phyloP scores from a whole-genome alignment of 768 basidiomycete species.

The Leccinellum luteum region DNA sequence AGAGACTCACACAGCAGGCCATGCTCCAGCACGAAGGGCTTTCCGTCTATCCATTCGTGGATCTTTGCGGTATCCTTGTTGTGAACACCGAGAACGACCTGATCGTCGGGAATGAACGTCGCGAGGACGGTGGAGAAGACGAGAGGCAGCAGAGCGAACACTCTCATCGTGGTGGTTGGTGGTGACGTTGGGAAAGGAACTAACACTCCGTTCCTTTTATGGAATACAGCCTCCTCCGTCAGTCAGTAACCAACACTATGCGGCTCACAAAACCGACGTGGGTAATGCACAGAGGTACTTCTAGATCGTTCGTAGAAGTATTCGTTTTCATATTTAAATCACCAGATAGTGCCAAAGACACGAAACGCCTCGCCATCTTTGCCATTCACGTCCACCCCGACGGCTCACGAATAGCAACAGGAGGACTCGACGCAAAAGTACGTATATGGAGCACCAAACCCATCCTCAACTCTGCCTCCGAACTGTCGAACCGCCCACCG shows the following conservation, averaged over 20 bases:
- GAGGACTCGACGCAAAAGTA: constrained; percentile 92
- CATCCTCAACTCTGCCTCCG: constrained; percentile 73
- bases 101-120: constrained; percentile 39
- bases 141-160: constrained; percentile 33
- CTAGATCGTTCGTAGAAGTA: background rate
- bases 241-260: constrained; percentile 42
- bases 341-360: constrained; percentile 45
- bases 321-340: background rate
- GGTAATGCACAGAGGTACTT: constrained; percentile 72
- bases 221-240: background rate
- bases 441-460: constrained; percentile 98
- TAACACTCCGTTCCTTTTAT: background rate
- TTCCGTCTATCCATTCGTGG: constrained; percentile 64
- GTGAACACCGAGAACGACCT: constrained; percentile 39
- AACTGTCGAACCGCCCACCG: constrained; percentile 67
- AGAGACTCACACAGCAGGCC: constrained; percentile 62
- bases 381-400: constrained; percentile 94
- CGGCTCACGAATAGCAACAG: constrained; percentile 94
- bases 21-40: constrained; percentile 66
- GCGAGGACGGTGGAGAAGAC: constrained; percentile 38
- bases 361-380: constrained; percentile 82
- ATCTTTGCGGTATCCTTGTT: constrained; percentile 44
- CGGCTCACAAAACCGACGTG: constrained; percentile 87
- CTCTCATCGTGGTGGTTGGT: constrained; percentile 39
- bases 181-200: background rate